Conservation (phyloP, 306 rosid genomes). For the Casuarina glauca region DNA sequence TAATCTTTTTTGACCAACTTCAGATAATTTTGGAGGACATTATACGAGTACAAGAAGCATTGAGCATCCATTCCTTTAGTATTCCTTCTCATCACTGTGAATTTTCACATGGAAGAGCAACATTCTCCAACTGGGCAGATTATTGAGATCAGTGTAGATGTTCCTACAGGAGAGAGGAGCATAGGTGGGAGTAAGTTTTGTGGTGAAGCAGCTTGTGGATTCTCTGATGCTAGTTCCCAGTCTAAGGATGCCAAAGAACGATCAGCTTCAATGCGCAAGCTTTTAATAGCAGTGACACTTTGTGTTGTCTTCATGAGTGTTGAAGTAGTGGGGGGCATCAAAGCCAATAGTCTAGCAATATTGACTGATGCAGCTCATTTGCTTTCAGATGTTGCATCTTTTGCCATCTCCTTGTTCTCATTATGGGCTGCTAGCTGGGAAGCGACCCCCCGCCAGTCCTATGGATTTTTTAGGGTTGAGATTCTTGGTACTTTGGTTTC, state of each 20-base stretch:
- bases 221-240: constrained; percentile 52
- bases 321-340: constrained; percentile 73
- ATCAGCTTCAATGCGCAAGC: constrained; percentile 64
- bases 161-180: constrained; percentile 27
- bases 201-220: constrained; percentile 74
- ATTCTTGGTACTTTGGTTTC: constrained; percentile 83
- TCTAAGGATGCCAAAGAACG: constrained; percentile 70
- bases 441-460: constrained; percentile 80
- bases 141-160: constrained; percentile 50
- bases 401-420: constrained; percentile 76
- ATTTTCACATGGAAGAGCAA: constrained; percentile 60
- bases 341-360: constrained; percentile 79
- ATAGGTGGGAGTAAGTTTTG: constrained; percentile 55
- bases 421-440: constrained; percentile 86
- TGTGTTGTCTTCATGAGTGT: constrained; percentile 69
- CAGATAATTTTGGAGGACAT: not conserved
- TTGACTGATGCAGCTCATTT: constrained; percentile 86
- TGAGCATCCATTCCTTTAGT: not conserved
- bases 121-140: constrained; percentile 39
- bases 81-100: not conserved
- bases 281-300: constrained; percentile 59
- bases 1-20: not conserved
- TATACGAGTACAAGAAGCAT: not conserved
- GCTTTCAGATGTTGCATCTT: constrained; percentile 78
- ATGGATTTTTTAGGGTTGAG: constrained; percentile 75